Conservation (phyloP, 768 basidiomycete genomes). For the Saitozyma sp. region DNA sequence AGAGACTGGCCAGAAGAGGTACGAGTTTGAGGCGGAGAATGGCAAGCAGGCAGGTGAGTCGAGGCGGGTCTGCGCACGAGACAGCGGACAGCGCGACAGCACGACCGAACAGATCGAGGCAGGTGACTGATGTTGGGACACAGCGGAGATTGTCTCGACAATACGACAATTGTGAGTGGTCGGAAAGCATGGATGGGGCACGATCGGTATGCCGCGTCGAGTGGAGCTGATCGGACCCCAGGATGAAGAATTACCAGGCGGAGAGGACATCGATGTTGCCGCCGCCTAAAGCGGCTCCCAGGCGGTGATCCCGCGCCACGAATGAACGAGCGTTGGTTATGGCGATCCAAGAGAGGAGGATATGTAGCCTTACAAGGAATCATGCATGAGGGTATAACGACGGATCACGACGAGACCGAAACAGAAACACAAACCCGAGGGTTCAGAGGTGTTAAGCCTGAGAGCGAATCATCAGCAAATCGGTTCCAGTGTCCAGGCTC, state of each 20-base stretch:
- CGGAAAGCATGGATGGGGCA: neutral
- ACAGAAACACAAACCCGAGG: too few species aligned
- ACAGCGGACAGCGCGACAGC: neutral
- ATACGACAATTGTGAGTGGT: conserved; percentile 36
- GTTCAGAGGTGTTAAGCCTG: too few species aligned
- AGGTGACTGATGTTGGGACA: neutral
- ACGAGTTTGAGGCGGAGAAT: conserved; percentile 95
- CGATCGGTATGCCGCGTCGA: neutral
- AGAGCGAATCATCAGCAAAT: too few species aligned
- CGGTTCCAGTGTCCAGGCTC: too few species aligned
- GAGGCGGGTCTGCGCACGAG: neutral
- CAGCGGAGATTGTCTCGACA: conserved; percentile 37
- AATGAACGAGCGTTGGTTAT: too few species aligned
- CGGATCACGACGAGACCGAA: too few species aligned
- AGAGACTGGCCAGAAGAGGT: conserved; percentile 75
- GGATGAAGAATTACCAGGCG: conserved; percentile 38
- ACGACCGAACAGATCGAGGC: neutral
- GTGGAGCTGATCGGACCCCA: conserved; percentile 1
- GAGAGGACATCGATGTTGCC: conserved; percentile 33
- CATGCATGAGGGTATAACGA: too few species aligned
- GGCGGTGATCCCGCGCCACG: conserved; percentile 3
- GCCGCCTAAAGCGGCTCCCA: conserved; percentile 16
- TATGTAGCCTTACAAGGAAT: too few species aligned
- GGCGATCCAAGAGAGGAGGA: too few species aligned
- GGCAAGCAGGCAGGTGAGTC: conserved; percentile 72